Evolutionary conservation across 169 alveolate genomes (phyloP), one percentile per base, ranked within the genome.

Genomic region (Amoebophrya sp.): DNA sequence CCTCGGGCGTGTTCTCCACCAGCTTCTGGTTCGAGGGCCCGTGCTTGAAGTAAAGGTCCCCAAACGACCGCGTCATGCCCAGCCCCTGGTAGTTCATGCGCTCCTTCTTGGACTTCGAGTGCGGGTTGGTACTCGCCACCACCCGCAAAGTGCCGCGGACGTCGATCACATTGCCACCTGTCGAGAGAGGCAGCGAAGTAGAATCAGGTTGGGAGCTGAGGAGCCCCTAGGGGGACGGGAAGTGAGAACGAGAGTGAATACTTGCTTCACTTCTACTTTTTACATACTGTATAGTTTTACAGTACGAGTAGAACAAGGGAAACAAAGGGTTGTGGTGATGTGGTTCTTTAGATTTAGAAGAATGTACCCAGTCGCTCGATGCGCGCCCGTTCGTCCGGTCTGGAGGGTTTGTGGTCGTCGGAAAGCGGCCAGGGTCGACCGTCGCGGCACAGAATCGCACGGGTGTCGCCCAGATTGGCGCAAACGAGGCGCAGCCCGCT

Each of bases 381-480:
- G 89, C 99, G 93, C 39, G 95, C 94, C 69, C 94, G 94, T 92
- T 98, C 99, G 88, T 92, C 95, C 48, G 95, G 96, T 70, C 96
- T 92, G 67, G 96, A 97, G 0, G 99, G 99, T 67, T 98, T 98
- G 94, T 98, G 99, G 92, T 98, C 99, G 41, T 95, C 95, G 20
- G 99, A 95, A 93, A 98, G 92, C 26, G 97, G 97, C n/a, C 97
- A 93, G 0, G 98, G 96, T 31, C 92, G 93, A 0, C 99, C 98
- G 43, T 95, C 94, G 45, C 98, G 93, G 87, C 97, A 92, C 23
- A 95, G 93, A 16, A 98, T 97, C 23, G 99, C 98, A 91, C 99
- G 93, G 41, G 99, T 96, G 93, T 98, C 99, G 1, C 99, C 99
- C 42, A 99, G 98, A 94, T 98, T 98, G 29, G 99, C 99, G 78